Evolutionary conservation across 2,329 filamentous ascomycete genomes (phyloP), one percentile per base, ranked within the genome.

Genomic region (Teratosphaeria viscida): DNA sequence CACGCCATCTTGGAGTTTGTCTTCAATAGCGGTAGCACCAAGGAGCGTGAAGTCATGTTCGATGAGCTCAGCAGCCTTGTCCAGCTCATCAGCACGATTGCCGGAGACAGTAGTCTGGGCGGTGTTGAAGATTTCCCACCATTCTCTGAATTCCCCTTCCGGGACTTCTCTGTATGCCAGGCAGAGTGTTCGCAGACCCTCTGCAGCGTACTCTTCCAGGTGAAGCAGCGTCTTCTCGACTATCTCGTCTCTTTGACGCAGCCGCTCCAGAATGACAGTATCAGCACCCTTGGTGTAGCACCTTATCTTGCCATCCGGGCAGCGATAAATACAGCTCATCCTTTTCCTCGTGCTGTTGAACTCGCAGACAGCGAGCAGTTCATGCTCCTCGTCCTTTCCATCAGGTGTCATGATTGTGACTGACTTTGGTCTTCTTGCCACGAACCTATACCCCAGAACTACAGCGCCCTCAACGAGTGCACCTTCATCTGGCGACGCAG

Each of bases 261-360:
- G 80, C 23, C 95, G 88, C 73, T 99, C 95, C 57, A 99, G 78
- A 66, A 99, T 99, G 56, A 99, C 94, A 1, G 94, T 99, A 73
- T 99, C 94, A 54, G 94, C 94, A 67, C 94, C 94, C 77, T 99
- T 99, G 77, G 87, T 92, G 75, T 96, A 99, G 67, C 90, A 86
- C 56, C 94, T 82, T 61, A 99, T 88, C 77, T 94, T 96, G 63
- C 94, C 94, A 76, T 97, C 92, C 0, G 94, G 94, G 70, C 92
- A 96, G 57, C 95, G 86, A 78, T 95, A 96, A 66, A 99, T 95
- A 26, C 92, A 89, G 7, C 94, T 97, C 94, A 99, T 99, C 65
- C 94, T 83, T 78, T 99, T 99, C 68, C 94, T 83, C 8, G 91
- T 94, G 1, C 94, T 97, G 76, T 99, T 99, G 80, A 99, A 99